Conservation (phyloP, 2,329 filamentous ascomycete genomes). For the Hypoxylon sp. region DNA sequence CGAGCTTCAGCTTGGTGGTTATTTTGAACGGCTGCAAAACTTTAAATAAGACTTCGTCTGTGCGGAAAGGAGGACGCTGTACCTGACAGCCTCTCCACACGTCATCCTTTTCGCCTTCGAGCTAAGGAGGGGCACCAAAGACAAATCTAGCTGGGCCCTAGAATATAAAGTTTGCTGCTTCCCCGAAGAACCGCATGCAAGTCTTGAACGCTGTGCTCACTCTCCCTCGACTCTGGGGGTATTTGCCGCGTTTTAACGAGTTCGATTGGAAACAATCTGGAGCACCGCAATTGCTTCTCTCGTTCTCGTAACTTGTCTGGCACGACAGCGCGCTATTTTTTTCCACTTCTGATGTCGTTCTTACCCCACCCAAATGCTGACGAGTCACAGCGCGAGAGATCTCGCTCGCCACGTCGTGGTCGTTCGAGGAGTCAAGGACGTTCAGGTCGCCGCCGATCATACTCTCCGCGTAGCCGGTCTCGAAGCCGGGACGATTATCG, state of each 20-base stretch:
- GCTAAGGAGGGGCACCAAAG: constrained; percentile 35
- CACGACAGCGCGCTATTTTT: constrained; percentile 32
- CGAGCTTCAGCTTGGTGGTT: constrained; percentile 28
- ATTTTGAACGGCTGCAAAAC: constrained; percentile 36
- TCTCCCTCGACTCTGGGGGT: constrained; percentile 3
- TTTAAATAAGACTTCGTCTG: constrained; percentile 21
- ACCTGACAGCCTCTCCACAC: constrained; percentile 26
- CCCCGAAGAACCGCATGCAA: constrained; percentile 28
- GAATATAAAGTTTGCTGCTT: constrained; percentile 41
- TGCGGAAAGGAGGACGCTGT: constrained; percentile 14
- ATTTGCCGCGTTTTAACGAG: constrained; percentile 12
- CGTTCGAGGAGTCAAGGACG: constrained; percentile 87
- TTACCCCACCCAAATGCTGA: constrained; percentile 53
- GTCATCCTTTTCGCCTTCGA: constrained; percentile 40
- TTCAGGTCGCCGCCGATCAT: constrained; percentile 79
- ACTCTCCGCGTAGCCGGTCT: constrained; percentile 84
- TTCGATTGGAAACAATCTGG: constrained; percentile 5
- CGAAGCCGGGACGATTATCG: constrained; percentile 84
- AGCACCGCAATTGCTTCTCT: constrained; percentile 18
- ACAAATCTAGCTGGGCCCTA: constrained; percentile 30
- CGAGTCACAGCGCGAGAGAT: constrained; percentile 81
- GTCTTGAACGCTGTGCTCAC: constrained; percentile 14
- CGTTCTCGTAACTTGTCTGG: constrained; percentile 21
- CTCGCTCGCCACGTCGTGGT: constrained; percentile 81
- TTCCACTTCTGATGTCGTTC: constrained; percentile 41